Evolutionary conservation across 23 red algal species (phyloP).

Genomic region (Gracilaria vermiculophylla): DNA sequence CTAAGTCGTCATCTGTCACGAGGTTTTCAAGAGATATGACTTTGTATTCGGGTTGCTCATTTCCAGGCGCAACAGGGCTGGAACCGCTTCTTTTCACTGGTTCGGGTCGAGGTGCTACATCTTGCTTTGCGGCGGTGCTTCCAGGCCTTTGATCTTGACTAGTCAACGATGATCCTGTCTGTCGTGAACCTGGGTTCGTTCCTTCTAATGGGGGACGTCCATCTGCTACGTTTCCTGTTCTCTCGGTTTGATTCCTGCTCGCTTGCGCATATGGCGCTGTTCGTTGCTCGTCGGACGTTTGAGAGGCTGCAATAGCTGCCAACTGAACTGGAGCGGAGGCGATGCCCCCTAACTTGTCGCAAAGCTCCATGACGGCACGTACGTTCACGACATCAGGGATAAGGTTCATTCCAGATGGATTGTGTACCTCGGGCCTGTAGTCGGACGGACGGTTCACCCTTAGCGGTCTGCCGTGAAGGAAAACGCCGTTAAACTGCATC

Average conservation of each 20-base stretch:
- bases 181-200: background rate
- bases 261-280: background rate
- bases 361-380: conserved; percentile 28
- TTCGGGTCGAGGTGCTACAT: background rate
- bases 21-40: conserved; percentile 56
- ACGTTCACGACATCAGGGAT: conserved; percentile 38
- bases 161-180: background rate
- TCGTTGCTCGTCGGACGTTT: background rate
- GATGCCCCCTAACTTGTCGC: conserved; percentile 35
- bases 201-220: background rate
- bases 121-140: background rate
- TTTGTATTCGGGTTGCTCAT: background rate
- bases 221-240: background rate
- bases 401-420: conserved; percentile 22
- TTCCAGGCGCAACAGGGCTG: background rate
- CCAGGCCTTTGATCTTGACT: background rate
- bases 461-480: conserved; percentile 57
- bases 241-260: background rate
- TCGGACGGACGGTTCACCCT: conserved; percentile 66
- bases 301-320: conserved; percentile 29
- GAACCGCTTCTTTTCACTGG: background rate
- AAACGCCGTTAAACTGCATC: conserved; percentile 55
- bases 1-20: conserved; percentile 61
- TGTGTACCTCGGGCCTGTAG: conserved; percentile 53
- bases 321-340: conserved; percentile 39